Percentiles rank a stretch among this genome's conserved stretches.
Conservation (phyloP, 225 moss, liverwort and hornwort species). For the Marchantia paleacea region DNA sequence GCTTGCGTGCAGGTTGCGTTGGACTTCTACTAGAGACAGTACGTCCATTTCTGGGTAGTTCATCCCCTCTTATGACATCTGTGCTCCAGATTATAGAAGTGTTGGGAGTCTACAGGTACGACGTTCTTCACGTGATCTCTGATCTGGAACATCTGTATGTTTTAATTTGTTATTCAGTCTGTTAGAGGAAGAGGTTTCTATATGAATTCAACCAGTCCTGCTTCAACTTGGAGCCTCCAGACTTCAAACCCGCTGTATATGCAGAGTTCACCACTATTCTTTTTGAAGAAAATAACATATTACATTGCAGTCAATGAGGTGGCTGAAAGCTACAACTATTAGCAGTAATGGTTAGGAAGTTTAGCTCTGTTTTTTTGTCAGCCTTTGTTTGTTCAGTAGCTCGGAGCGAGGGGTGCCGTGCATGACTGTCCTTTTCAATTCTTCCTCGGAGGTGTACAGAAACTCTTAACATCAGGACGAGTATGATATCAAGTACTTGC, state of each 20-base stretch:
- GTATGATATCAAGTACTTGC: neutral
- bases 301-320: no score
- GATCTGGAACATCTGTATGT: no score
- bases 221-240: no score
- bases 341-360: neutral
- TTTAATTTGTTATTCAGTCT: no score
- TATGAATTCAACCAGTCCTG: no score
- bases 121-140: neutral
- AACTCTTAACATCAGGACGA: neutral
- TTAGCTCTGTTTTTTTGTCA: no score
- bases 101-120: constrained; percentile 87
- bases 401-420: neutral
- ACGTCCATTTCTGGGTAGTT: constrained; percentile 54
- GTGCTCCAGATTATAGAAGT: constrained; percentile 78
- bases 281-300: no score
- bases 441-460: neutral
- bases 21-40: constrained; percentile 80
- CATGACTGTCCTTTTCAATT: neutral
- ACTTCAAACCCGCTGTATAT: no score
- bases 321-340: neutral
- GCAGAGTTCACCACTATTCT: no score
- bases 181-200: no score
- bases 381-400: neutral
- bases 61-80: constrained; percentile 60
- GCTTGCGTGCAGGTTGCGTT: constrained; percentile 68